Conservation (phyloP, 495 filamentous ascomycete species). For the Penicillium maclennaniae region DNA sequence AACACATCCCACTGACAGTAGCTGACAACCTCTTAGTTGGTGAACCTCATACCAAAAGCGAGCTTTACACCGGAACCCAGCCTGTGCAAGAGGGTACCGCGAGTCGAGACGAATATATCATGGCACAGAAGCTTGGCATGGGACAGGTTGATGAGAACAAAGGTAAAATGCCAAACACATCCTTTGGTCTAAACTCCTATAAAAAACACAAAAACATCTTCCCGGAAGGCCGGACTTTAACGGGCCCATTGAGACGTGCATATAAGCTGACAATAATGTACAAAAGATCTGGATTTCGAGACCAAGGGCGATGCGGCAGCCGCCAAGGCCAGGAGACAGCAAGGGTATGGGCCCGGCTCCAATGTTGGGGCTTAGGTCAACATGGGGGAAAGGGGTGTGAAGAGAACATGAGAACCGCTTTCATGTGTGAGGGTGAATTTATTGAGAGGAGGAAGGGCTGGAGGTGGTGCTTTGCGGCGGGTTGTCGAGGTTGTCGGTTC, state of each 20-base stretch:
- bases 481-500: constrained; percentile 27
- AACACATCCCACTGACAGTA: background rate
- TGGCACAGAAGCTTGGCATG: constrained; percentile 30
- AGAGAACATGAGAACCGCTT: constrained; percentile 12
- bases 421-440: constrained; percentile 16
- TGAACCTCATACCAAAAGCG: constrained; percentile 30
- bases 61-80: constrained; percentile 16
- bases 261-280: constrained; percentile 44
- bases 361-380: constrained; percentile 50
- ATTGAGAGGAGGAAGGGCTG: constrained; percentile 39
- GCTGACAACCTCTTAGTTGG: constrained; percentile 15
- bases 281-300: constrained; percentile 37
- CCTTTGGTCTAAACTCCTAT: constrained; percentile 33
- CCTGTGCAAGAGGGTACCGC: constrained; percentile 4
- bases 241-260: constrained; percentile 20
- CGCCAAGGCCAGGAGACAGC: constrained; percentile 47
- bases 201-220: constrained; percentile 24
- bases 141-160: constrained; percentile 23
- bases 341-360: constrained; percentile 59
- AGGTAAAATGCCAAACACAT: constrained; percentile 35
- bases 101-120: constrained; percentile 21
- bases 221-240: constrained; percentile 7
- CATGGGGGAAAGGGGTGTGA: constrained; percentile 7
- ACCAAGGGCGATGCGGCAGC: constrained; percentile 33
- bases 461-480: constrained; percentile 39